Conservation (phyloP, 257 asterid genomes). For the Solanum sejunctum region DNA sequence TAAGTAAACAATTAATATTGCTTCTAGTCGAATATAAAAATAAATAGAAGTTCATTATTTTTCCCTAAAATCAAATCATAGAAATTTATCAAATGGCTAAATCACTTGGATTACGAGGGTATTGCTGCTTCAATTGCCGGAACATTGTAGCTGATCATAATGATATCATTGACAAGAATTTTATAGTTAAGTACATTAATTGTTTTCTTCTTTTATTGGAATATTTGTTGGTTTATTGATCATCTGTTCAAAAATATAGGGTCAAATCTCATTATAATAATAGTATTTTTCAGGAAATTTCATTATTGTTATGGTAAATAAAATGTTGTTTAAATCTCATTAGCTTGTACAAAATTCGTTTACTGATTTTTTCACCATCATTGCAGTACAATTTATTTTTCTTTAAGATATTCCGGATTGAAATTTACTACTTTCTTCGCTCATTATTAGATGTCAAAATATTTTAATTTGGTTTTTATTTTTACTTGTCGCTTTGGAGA, state of each 20-base stretch:
- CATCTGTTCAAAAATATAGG: not conserved
- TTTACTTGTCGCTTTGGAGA: no score
- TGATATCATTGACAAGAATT: not conserved
- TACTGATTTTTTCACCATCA: not conserved
- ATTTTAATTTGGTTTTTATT: no score
- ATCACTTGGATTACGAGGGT: not conserved
- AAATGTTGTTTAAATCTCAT: not conserved
- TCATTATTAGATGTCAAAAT: no score
- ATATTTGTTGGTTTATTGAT: not conserved
- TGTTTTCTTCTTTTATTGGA: not conserved
- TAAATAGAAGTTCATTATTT: not conserved
- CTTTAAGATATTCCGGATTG: not conserved
- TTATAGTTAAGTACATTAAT: not conserved
- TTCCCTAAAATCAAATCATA: not conserved
- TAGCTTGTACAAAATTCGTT: not conserved
- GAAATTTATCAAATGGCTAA: not conserved
- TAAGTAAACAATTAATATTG: not conserved
- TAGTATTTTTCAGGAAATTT: no score
- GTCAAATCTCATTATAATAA: not conserved
- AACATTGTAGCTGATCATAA: not conserved
- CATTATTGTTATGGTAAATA: no score
- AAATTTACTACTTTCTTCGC: no score
- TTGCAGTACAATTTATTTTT: not conserved
- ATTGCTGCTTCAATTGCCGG: constrained; percentile 7
- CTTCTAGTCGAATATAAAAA: not conserved